phyloP scores from a whole-genome alignment of 2,329 filamentous ascomycete genomes.

The Colletotrichum sp. region DNA sequence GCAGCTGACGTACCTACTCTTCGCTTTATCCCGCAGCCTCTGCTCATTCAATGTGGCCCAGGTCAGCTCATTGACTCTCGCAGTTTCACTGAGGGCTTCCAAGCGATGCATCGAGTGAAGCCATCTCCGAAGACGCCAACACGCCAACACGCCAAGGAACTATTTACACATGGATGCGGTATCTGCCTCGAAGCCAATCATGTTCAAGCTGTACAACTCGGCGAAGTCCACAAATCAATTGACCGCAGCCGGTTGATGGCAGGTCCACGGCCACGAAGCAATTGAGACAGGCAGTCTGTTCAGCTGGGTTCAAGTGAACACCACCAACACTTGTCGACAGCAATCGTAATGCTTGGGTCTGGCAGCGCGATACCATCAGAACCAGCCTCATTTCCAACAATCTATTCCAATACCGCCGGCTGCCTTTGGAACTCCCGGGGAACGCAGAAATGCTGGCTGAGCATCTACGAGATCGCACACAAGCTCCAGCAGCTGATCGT shows the following conservation, averaged over 20 bases:
- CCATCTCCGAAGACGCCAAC: not conserved
- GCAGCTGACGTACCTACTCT: not conserved
- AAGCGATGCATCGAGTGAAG: not conserved
- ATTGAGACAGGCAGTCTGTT: not conserved
- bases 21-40: not conserved
- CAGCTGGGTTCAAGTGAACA: not conserved
- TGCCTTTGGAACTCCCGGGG: not conserved
- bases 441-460: not conserved
- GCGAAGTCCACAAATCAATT: not conserved
- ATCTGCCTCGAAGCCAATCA: not conserved
- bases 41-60: not conserved
- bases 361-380: not conserved
- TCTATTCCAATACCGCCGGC: not conserved
- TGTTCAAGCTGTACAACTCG: not conserved
- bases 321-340: not conserved
- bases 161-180: not conserved
- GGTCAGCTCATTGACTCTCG: not conserved
- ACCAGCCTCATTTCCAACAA: not conserved
- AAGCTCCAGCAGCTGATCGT: fast-evolving
- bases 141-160: not conserved
- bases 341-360: not conserved
- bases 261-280: not conserved
- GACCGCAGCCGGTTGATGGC: not conserved
- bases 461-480: not conserved
- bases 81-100: not conserved